Percentiles rank a stretch among this genome's conserved stretches.
Evolutionary conservation across 139 green algal species (phyloP).

Genomic region (Coelastrella sp.): DNA sequence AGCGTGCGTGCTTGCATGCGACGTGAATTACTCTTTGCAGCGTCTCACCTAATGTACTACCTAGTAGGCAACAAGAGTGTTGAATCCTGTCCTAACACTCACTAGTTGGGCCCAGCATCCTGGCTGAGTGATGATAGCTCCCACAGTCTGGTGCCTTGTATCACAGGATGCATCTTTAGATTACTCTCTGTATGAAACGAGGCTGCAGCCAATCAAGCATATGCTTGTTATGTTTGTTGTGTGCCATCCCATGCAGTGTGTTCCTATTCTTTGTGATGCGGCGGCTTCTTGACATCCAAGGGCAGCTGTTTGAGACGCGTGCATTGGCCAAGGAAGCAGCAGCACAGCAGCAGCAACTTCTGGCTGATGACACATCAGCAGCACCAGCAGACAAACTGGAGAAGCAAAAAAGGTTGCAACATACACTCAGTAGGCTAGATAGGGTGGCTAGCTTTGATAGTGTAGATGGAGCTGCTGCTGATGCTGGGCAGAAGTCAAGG

Average conservation of each 20-base stretch:
- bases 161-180: not conserved
- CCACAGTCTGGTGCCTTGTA: no score
- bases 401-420: slow-evolving; percentile 2
- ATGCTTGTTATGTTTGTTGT: not conserved
- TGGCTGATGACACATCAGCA: not conserved
- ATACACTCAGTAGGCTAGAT: slow-evolving; percentile 17
- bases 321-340: slow-evolving; percentile 27
- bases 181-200: not conserved
- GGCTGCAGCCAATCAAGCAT: not conserved
- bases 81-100: no score
- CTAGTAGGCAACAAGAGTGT: no score
- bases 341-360: slow-evolving; percentile 29
- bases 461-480: no score
- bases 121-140: no score
- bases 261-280: slow-evolving; percentile 51
- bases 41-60: no score
- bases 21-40: no score
- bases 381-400: not conserved
- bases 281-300: slow-evolving; percentile 44
- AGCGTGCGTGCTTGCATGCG: no score
- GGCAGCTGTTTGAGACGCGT: slow-evolving; percentile 31
- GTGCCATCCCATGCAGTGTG: not conserved
- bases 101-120: no score
- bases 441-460: not conserved
- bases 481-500: no score